Conservation (phyloP, 2,329 filamentous ascomycete genomes). For the Xylaria sp. region DNA sequence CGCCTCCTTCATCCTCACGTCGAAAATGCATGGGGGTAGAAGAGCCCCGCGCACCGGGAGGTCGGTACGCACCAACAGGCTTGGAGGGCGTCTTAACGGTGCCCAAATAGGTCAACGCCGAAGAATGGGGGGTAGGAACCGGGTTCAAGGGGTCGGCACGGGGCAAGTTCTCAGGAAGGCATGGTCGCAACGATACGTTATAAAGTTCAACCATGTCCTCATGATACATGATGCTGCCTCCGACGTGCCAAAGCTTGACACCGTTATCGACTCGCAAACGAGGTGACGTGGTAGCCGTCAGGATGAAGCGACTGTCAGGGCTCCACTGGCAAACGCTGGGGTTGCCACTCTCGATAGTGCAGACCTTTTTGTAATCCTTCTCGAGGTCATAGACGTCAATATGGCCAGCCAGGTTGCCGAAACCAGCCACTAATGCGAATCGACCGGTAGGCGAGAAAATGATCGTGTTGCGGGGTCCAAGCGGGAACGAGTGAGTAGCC, state of each 20-base stretch:
- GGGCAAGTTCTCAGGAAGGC: constrained; percentile 53
- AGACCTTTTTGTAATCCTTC: constrained; percentile 87
- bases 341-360: constrained; percentile 91
- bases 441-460: constrained; percentile 89
- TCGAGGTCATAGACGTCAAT: constrained; percentile 97
- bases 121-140: constrained; percentile 73
- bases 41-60: constrained; percentile 84
- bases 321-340: constrained; percentile 97
- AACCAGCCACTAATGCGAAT: constrained; percentile 90
- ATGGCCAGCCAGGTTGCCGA: constrained; percentile 94
- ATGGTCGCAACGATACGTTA: constrained; percentile 81
- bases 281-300: constrained; percentile 96
- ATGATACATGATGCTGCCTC: constrained; percentile 85
- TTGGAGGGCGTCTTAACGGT: constrained; percentile 93
- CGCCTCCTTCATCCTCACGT: constrained; percentile 93
- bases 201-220: constrained; percentile 94
- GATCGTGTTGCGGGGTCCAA: constrained; percentile 90
- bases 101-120: constrained; percentile 74
- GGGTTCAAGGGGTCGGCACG: constrained; percentile 66
- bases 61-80: constrained; percentile 92
- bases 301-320: constrained; percentile 87
- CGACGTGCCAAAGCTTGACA: constrained; percentile 89
- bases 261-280: constrained; percentile 95
- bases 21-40: constrained; percentile 91
- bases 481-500: constrained; percentile 75